Evolutionary conservation across 139 green algal species (phyloP), one percentile per base, ranked within the genome.

Genomic region (Chlorella sp.): DNA sequence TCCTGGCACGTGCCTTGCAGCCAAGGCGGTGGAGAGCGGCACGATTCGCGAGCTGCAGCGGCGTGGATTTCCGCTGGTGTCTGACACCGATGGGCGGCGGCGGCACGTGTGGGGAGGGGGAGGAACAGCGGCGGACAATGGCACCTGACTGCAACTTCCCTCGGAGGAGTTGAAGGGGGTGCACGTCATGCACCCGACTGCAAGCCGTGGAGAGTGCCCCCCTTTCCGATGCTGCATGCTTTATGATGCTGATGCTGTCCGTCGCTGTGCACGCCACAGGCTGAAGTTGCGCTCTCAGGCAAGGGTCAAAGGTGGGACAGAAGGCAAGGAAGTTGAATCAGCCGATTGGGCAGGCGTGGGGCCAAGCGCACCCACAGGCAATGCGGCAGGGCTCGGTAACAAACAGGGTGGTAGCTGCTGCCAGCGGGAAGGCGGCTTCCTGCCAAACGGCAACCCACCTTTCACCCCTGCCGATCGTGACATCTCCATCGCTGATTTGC

Each of bases 1-100:
- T 36, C 36, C 37, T 82, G 21, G 21, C 34, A 11, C 4, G 12
- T 34, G 15, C 34, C 76, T 66, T 53, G 37, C 83, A 28, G 93
- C 93, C 2, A 76, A 60, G 60, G 83, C 86, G 0, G 39, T 95
- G 24, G 94, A 96, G 89, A 64, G 89, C 32, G 83, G 60, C 3
- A n/a, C 89, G 18, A 93, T 93, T 73, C 60, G 88, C 21, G 89
- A 42, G 28, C 64, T 95, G 88, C 88, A 87, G 61, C 16, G 30
- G 0, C 69, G 39, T 7, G 91, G 92, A 73, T 92, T 92, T 39
- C 91, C 91, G 19, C 26, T 95, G 48, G 68, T 91, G 24, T 92
- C 89, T 2, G 37, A 36, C 5, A 79, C 48, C 18, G 90, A 93
- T 85, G 90, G 90, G 7, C 71, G 78, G 32, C 81, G 34, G 53